Evolutionary conservation across 495 filamentous ascomycete genomes (phyloP).

Genomic region (Paragyromitra xinjiangensis): DNA sequence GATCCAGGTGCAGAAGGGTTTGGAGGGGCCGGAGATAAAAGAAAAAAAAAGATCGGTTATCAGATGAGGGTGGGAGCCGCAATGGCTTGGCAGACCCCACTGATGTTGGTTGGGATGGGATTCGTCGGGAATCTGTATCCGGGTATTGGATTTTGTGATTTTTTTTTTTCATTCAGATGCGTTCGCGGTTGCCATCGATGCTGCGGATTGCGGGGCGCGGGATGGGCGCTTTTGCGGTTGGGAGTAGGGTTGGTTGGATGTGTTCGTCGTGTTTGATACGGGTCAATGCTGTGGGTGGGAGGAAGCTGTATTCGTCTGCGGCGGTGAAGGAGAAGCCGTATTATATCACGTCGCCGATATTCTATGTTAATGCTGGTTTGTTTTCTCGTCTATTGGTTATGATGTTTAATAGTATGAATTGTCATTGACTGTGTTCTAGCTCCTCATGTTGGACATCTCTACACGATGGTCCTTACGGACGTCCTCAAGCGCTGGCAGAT

Average conservation of each 20-base stretch:
- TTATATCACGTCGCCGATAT: conserved; percentile 96
- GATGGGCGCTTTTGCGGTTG: neutral
- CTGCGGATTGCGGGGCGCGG: neutral
- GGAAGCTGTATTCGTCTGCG: conserved; percentile 26
- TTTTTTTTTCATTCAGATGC: conserved; percentile 15
- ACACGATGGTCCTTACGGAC: conserved; percentile 89
- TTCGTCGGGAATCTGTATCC: neutral
- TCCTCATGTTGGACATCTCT: conserved; percentile 94
- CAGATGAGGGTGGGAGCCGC: conserved; percentile 37
- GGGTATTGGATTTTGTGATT: neutral
- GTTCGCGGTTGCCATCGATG: conserved; percentile 8
- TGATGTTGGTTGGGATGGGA: neutral
- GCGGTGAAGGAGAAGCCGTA: conserved; percentile 74
- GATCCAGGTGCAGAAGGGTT: neutral
- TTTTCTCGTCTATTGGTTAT: neutral
- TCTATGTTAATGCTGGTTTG: conserved; percentile 96
- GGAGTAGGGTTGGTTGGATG: conserved; percentile 19
- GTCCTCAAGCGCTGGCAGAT: conserved; percentile 91
- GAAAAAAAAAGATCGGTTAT: conserved; percentile 16
- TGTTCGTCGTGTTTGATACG: neutral
- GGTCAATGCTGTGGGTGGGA: neutral
- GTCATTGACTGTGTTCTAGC: conserved; percentile 62
- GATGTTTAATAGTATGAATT: neutral
- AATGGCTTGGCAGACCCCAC: conserved; percentile 33
- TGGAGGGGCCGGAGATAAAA: conserved; percentile 22